phyloP scores from a whole-genome alignment of 2,329 filamentous ascomycete species.

The Xylariaceae sp. region DNA sequence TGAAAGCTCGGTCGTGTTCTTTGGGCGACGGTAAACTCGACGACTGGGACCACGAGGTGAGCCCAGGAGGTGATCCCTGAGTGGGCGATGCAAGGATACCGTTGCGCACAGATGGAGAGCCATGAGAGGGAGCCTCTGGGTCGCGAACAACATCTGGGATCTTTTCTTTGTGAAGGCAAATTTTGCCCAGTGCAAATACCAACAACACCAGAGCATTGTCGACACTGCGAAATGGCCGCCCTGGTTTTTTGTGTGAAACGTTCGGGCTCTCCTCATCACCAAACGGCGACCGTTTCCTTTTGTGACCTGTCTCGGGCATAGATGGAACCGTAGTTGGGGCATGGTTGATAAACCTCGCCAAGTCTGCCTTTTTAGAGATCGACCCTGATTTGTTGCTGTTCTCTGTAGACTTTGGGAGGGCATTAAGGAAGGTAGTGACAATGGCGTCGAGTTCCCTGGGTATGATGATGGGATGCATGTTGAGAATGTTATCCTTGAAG shows the following conservation, averaged over 20 bases:
- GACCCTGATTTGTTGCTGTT: background rate
- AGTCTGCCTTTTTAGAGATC: constrained; percentile 11
- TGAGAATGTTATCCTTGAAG: constrained; percentile 59
- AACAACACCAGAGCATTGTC: constrained; percentile 78
- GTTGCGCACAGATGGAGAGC: constrained; percentile 42
- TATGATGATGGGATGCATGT: constrained; percentile 61
- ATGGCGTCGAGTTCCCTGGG: constrained; percentile 48
- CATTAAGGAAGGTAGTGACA: constrained; percentile 49
- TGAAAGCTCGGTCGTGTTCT: constrained; percentile 41
- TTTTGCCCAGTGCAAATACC: constrained; percentile 80
- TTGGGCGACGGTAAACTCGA: constrained; percentile 49
- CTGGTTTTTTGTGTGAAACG: constrained; percentile 35
- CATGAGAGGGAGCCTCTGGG: constrained; percentile 30
- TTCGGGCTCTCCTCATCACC: constrained; percentile 24
- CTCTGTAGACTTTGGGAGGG: constrained; percentile 32
- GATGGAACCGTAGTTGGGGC: constrained; percentile 19
- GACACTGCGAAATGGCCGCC: constrained; percentile 61
- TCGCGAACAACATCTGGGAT: constrained; percentile 58
- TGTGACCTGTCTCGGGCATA: constrained; percentile 31
- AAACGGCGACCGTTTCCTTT: constrained; percentile 53
- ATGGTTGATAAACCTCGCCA: constrained; percentile 28
- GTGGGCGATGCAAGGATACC: constrained; percentile 48
- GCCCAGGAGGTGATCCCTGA: constrained; percentile 51
- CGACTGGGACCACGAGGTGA: constrained; percentile 41
- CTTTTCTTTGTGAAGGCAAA: constrained; percentile 56